These are phyloP conservation scores for Pholiota microspora DNA, from an alignment of 768 basidiomycete genomes.

Conservation along the genomic window DNA sequence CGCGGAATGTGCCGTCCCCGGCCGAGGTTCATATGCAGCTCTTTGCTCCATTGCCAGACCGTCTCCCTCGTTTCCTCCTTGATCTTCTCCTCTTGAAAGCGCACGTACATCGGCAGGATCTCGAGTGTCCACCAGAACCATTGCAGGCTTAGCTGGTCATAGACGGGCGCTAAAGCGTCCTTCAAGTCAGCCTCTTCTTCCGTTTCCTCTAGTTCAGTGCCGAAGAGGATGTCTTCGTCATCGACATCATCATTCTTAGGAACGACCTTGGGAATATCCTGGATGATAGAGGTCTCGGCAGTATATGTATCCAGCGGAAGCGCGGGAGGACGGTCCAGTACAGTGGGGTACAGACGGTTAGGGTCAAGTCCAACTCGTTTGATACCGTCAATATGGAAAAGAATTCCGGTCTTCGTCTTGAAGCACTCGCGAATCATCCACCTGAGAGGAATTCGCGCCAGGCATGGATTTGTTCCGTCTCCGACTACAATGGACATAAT, in stretches of 20 bases:
- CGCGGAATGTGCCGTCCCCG: conserved; percentile 39
- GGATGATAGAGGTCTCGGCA: conserved; percentile 21
- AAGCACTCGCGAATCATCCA: conserved; percentile 77
- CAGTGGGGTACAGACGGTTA: conserved; percentile 33
- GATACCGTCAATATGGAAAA: conserved; percentile 49
- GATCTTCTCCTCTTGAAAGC: conserved; percentile 31
- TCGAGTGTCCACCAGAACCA: conserved; percentile 46
- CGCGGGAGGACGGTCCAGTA: conserved; percentile 40
- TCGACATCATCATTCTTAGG: conserved; percentile 8
- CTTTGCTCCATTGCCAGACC: conserved; percentile 9
- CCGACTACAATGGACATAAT: conserved; percentile 20
- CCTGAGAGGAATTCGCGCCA: conserved; percentile 52
- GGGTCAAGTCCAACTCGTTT: conserved; percentile 37
- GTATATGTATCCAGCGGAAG: conserved; percentile 26
- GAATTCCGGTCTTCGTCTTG: conserved; percentile 51
- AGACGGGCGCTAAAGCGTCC: conserved; percentile 44
- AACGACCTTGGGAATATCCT: conserved; percentile 29
- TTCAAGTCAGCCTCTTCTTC: conserved; percentile 53
- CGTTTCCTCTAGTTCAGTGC: conserved; percentile 16
- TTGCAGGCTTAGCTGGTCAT: conserved; percentile 45
- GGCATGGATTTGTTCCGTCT: conserved; percentile 37
- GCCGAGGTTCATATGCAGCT: conserved; percentile 32
- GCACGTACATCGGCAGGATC: conserved; percentile 28
- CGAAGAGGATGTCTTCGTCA: conserved; percentile 2
- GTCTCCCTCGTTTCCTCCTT: conserved; percentile 8